Evolutionary conservation across 1,139 yeast species (phyloP).

Genomic region (Debaryomyces fabryi): DNA sequence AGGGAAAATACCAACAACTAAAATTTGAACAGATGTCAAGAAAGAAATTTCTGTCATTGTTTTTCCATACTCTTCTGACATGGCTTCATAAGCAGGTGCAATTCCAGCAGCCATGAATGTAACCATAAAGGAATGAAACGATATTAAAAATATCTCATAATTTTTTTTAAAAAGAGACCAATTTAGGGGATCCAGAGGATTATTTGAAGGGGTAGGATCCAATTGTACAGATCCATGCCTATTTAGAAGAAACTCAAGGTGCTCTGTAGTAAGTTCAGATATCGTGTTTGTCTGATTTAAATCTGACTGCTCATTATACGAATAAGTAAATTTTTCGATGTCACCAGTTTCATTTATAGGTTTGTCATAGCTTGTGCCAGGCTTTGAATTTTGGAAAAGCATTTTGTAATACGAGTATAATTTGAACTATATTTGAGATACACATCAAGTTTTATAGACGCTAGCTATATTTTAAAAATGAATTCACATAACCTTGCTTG

Average conservation of each 20-base stretch:
- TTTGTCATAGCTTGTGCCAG: too few species aligned
- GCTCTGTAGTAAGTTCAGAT: neutral
- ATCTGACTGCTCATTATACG: too few species aligned
- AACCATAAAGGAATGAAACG: conserved; percentile 18
- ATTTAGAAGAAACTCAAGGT: neutral
- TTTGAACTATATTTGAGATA: too few species aligned
- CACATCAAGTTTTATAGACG: too few species aligned
- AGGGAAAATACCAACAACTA: conserved; percentile 18
- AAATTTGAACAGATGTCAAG: conserved; percentile 20
- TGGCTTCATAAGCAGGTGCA: conserved; percentile 19
- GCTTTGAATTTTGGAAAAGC: too few species aligned
- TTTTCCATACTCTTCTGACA: conserved; percentile 16
- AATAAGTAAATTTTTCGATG: too few species aligned
- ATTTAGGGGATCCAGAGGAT: neutral
- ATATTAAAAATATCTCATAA: conserved; percentile 14
- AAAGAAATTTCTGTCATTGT: conserved; percentile 18
- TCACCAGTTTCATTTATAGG: too few species aligned
- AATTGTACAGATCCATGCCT: neutral
- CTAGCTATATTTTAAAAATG: too few species aligned
- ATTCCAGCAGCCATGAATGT: conserved; percentile 23
- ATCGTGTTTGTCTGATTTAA: too few species aligned
- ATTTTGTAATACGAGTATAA: too few species aligned
- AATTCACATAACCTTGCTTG: too few species aligned
- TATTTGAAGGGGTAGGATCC: neutral
- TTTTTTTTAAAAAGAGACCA: neutral